phyloP scores from a whole-genome alignment of 2,329 filamentous ascomycete species.

The Apiospora sp. region DNA sequence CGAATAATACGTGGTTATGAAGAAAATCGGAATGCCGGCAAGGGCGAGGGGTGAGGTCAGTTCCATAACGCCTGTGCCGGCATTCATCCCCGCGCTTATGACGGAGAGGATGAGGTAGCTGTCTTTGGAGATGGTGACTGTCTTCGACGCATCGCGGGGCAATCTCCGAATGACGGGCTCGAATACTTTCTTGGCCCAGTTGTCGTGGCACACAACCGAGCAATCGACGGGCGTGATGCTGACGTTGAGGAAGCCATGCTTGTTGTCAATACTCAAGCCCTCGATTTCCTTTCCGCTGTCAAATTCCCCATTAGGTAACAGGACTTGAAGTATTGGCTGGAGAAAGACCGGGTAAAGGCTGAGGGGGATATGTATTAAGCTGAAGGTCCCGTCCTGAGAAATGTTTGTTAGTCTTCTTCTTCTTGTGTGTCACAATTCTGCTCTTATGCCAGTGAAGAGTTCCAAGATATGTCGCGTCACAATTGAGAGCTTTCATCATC shows the following conservation, averaged over 20 bases:
- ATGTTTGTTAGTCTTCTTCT: neutral
- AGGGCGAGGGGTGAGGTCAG: slow-evolving; percentile 89
- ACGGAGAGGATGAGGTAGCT: slow-evolving; percentile 90
- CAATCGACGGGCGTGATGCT: slow-evolving; percentile 92
- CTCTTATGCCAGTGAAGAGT: neutral
- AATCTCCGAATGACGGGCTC: slow-evolving; percentile 73
- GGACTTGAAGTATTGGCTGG: slow-evolving; percentile 84
- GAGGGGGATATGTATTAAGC: slow-evolving; percentile 89
- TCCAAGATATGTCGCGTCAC: neutral
- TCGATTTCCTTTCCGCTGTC: slow-evolving; percentile 48
- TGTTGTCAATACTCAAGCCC: slow-evolving; percentile 58
- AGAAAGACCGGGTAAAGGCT: slow-evolving; percentile 80
- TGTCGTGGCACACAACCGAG: slow-evolving; percentile 85
- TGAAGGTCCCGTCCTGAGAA: slow-evolving; percentile 82
- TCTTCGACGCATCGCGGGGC: slow-evolving; percentile 57
- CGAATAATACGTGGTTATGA: slow-evolving; percentile 97
- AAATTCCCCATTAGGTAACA: slow-evolving; percentile 69
- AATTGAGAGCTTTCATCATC: neutral
- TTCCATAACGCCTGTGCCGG: slow-evolving; percentile 89
- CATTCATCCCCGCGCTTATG: slow-evolving; percentile 87
- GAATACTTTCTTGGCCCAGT: slow-evolving; percentile 79
- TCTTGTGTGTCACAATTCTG: neutral
- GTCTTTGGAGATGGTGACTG: slow-evolving; percentile 73
- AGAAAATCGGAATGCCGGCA: slow-evolving; percentile 95
- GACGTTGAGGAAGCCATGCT: slow-evolving; percentile 89